Evolutionary conservation across 495 filamentous ascomycete species (phyloP), one percentile per base, ranked within the genome.

Genomic region (Pyrenopolyporus hunteri): DNA sequence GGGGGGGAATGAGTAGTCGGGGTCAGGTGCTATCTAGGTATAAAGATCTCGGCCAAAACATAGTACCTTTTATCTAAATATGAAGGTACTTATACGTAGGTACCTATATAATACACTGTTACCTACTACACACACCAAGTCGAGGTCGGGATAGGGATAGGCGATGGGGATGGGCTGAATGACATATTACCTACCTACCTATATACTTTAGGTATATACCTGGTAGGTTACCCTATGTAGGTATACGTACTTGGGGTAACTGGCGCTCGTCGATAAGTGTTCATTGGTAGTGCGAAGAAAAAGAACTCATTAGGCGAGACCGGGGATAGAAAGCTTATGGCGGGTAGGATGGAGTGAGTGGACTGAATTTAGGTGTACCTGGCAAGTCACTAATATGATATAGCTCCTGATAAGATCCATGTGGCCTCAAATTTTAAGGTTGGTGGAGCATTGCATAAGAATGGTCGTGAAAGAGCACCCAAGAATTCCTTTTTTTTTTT

Each of bases 341-440:
- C 14, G 31, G 31, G 39, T 26, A 48, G 35, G 14, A 58, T 54
- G 37, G 33, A 48, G 35, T 26, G 19, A 22, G 37, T 43, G 47
- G 47, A 32, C 42, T 36, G 47, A 33, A 59, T 47, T 59, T 59
- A 64, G 54, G 61, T 58, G 43, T 53, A 48, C 47, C 36, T 46
- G 23, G 48, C 37, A n/a, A 22, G 32, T 36, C 42, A 32, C 28
- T 42, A 54, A 26, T 61, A 48, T 35, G 58, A 49, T 61, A 37
- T 28, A 10, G 19, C 35, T 23, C 35, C 44, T 55, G 47, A 52
- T 51, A 23, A 43, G 19, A 45, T n/a, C n/a, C 47, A 56, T 53
- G 47, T 23, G 26, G 48, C 33, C 16, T 58, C 31, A 23, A 59
- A 44, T 44, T 59, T 59, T 64, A 64, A 64, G 48, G 53, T 64